Conservation (phyloP, 179 eudicot genomes). For the Beta corolliflora region DNA sequence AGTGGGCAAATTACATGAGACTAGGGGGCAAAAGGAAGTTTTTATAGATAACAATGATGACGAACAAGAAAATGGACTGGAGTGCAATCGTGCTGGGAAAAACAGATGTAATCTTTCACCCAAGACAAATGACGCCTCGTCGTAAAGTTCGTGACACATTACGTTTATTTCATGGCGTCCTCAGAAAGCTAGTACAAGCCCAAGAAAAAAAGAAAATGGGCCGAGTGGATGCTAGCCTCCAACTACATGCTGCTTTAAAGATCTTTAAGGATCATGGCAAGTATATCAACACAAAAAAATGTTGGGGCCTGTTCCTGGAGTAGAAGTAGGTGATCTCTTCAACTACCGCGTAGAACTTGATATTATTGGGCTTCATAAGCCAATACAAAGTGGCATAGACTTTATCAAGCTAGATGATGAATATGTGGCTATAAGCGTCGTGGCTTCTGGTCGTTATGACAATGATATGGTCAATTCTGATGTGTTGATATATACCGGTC, state of each 20-base stretch:
- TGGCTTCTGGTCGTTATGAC: conserved; percentile 73
- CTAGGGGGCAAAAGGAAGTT: neutral
- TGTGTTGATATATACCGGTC: conserved; percentile 69
- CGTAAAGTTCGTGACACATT: conserved; percentile 65
- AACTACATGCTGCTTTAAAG: conserved; percentile 34
- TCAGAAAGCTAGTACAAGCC: conserved; percentile 63
- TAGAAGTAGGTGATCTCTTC: conserved; percentile 81
- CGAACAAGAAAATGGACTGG: neutral
- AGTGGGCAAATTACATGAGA: conserved; percentile 1
- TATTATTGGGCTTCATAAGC: conserved; percentile 77
- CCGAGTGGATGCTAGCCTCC: conserved; percentile 10
- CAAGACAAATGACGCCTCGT: conserved; percentile 45
- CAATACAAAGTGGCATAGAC: conserved; percentile 71
- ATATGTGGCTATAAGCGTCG: conserved; percentile 69
- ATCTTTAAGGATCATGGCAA: conserved; percentile 47
- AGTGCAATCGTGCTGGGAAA: neutral
- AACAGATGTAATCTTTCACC: conserved; percentile 24
- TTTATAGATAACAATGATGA: conserved; percentile 19
- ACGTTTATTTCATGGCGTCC: conserved; percentile 50
- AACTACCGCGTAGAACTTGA: conserved; percentile 75
- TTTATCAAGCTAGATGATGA: conserved; percentile 36
- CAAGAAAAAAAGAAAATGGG: conserved; percentile 51
- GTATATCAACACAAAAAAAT: conserved; percentile 44
- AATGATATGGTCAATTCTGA: conserved; percentile 66
- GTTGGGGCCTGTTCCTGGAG: conserved; percentile 76